Percentiles rank a stretch among this genome's conserved stretches.
Evolutionary conservation across 371 early-diverging fungal genomes (phyloP).

Genomic region (Rhizomucor miehei): DNA sequence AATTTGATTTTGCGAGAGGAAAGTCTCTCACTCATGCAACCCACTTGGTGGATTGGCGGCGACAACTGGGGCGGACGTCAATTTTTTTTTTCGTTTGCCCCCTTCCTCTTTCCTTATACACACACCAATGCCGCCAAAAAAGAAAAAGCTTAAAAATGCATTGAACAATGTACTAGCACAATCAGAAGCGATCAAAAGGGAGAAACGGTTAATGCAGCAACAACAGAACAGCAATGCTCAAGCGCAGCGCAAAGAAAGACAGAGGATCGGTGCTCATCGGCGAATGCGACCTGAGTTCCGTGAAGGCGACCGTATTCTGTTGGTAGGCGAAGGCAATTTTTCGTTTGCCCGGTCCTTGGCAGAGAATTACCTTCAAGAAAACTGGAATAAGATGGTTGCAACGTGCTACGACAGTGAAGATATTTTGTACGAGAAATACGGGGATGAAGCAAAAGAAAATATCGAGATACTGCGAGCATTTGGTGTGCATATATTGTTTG

Average conservation of each 20-base stretch:
- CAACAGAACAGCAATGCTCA: not conserved
- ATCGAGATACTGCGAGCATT: constrained; percentile 54
- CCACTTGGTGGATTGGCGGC: too few relatives aligned
- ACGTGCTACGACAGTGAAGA: constrained; percentile 77
- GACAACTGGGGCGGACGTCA: too few relatives aligned
- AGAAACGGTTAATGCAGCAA: not conserved
- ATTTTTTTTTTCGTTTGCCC: too few relatives aligned
- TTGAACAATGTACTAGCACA: not conserved
- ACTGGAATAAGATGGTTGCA: constrained; percentile 60
- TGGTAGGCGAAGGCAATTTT: constrained; percentile 87
- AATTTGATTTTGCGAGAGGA: too few relatives aligned
- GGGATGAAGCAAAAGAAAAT: constrained; percentile 64
- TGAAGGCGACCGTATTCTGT: constrained; percentile 51
- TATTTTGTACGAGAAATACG: constrained; percentile 73
- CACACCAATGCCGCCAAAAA: not conserved
- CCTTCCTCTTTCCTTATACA: too few relatives aligned
- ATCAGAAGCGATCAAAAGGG: not conserved
- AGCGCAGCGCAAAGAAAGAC: constrained; percentile 8
- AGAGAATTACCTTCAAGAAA: constrained; percentile 42
- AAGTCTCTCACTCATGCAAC: too few relatives aligned
- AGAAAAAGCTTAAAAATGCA: not conserved
- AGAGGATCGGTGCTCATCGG: constrained; percentile 8
- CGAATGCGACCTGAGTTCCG: constrained; percentile 40
- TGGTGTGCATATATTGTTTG: constrained; percentile 71
- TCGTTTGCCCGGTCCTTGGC: constrained; percentile 77